Evolutionary conservation across 2,329 filamentous ascomycete genomes (phyloP).

Genomic region (Canariomyces notabilis): DNA sequence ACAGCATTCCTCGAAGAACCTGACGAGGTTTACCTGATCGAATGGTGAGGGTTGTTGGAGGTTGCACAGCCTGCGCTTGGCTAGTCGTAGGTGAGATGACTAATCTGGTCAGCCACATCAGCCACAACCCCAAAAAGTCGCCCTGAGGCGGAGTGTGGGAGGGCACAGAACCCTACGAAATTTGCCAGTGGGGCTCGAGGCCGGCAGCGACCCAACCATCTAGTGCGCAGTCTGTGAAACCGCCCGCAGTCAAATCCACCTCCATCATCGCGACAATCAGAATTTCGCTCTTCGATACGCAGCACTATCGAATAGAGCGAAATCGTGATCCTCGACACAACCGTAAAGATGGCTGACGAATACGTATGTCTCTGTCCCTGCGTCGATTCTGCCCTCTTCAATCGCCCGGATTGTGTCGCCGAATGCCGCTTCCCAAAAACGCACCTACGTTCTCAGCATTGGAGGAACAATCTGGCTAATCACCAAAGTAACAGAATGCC

Average conservation of each 20-base stretch:
- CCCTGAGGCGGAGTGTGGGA: constrained; percentile 13
- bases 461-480: constrained; percentile 4
- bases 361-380: constrained; percentile 25
- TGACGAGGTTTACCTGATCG: too few relatives aligned
- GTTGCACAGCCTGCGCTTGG: not conserved
- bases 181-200: constrained; percentile 23
- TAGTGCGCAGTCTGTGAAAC: constrained; percentile 16
- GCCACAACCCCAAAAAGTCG: constrained; percentile 19
- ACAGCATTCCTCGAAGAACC: too few relatives aligned
- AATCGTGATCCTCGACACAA: constrained; percentile 29
- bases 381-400: constrained; percentile 1
- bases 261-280: constrained; percentile 26
- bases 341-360: constrained; percentile 72
- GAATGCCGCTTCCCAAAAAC: not conserved
- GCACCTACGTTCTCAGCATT: not conserved
- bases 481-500: constrained; percentile 62
- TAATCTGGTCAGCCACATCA: constrained; percentile 12
- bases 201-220: constrained; percentile 16
- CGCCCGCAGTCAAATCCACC: constrained; percentile 25
- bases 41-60: too few relatives aligned
- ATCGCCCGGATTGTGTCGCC: not conserved
- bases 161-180: constrained; percentile 29
- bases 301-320: constrained; percentile 37
- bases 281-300: constrained; percentile 32
- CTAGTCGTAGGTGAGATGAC: not conserved